phyloP scores from a whole-genome alignment of 208 protist species.

The Borovskyia barvae region DNA sequence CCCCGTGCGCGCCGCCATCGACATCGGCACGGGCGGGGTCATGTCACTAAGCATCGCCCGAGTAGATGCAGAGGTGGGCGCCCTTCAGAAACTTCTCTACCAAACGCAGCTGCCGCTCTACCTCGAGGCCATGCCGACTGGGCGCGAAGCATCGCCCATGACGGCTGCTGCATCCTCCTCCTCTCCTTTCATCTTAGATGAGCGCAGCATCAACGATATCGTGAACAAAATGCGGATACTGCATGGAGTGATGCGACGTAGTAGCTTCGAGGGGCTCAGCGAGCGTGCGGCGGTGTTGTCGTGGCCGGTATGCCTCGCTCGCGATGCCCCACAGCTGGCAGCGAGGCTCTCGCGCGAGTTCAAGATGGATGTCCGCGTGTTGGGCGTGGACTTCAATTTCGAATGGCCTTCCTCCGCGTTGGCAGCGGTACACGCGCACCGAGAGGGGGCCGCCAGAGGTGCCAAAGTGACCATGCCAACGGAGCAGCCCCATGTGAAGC shows the following conservation, averaged over 20 bases:
- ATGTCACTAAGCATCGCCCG: slow-evolving; percentile 70
- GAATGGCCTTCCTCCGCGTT: slow-evolving; percentile 18
- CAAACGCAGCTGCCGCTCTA: slow-evolving; percentile 80
- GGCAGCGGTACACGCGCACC: no score
- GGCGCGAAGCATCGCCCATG: background rate
- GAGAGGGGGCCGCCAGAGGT: no score
- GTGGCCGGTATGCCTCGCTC: slow-evolving; percentile 67
- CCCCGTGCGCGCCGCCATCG: slow-evolving; percentile 83
- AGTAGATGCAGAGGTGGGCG: slow-evolving; percentile 55
- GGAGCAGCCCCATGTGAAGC: no score
- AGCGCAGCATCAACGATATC: slow-evolving; percentile 58
- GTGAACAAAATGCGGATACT: slow-evolving; percentile 70
- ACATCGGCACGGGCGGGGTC: slow-evolving; percentile 79
- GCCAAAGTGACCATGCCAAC: no score
- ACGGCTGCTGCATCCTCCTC: background rate
- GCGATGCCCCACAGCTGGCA: slow-evolving; percentile 51
- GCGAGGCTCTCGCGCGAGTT: slow-evolving; percentile 57
- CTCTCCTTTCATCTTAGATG: slow-evolving; percentile 48
- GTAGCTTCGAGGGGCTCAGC: slow-evolving; percentile 57
- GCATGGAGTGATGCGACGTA: slow-evolving; percentile 58
- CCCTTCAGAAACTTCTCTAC: slow-evolving; percentile 63
- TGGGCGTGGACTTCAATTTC: slow-evolving; percentile 57
- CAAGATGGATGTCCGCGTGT: slow-evolving; percentile 66
- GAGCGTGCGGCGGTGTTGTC: slow-evolving; percentile 74
- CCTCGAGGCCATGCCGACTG: slow-evolving; percentile 29